phyloP scores from a whole-genome alignment of 352 stramenopile genomes.

The Phytophthora pinifolia region DNA sequence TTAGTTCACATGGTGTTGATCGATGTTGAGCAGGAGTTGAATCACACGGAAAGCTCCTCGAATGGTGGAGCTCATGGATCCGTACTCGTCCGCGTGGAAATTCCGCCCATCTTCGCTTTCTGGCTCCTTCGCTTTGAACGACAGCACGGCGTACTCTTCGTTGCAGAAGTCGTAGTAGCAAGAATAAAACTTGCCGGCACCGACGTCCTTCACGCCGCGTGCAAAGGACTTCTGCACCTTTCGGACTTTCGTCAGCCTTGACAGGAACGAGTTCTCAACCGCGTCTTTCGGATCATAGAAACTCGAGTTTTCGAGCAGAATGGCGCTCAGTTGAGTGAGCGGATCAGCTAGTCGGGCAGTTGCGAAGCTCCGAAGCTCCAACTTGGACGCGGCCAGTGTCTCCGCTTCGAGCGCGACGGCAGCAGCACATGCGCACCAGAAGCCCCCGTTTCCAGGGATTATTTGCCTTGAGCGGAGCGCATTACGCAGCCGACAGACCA shows the following conservation, averaged over 20 bases:
- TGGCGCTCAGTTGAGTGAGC: constrained; percentile 18
- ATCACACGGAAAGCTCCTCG: constrained; percentile 18
- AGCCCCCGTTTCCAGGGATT: constrained; percentile 24
- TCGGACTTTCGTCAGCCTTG: constrained; percentile 15
- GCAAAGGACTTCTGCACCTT: constrained; percentile 21
- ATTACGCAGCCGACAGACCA: constrained; percentile 27
- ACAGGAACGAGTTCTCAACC: constrained; percentile 18
- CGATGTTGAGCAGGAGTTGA: constrained; percentile 21
- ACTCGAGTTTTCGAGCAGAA: constrained; percentile 26
- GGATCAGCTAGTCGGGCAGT: constrained; percentile 6
- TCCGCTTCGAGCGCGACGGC: constrained; percentile 10
- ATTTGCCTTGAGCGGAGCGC: constrained; percentile 18
- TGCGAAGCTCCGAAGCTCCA: constrained; percentile 17
- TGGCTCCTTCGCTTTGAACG: constrained; percentile 9
- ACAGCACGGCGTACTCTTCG: constrained; percentile 15
- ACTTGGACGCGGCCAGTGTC: neutral
- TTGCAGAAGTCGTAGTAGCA: constrained; percentile 26
- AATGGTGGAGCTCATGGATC: constrained; percentile 9
- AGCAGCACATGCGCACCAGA: constrained; percentile 31
- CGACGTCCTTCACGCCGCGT: constrained; percentile 22
- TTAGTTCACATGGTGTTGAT: constrained; percentile 25
- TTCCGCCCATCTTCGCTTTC: constrained; percentile 18
- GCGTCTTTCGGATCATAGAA: neutral
- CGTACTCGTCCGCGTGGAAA: constrained; percentile 19
- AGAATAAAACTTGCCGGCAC: constrained; percentile 26